Evolutionary conservation across 129 eudicot species (phyloP), one percentile per base, ranked within the genome.

Genomic region (Logfia minima): DNA sequence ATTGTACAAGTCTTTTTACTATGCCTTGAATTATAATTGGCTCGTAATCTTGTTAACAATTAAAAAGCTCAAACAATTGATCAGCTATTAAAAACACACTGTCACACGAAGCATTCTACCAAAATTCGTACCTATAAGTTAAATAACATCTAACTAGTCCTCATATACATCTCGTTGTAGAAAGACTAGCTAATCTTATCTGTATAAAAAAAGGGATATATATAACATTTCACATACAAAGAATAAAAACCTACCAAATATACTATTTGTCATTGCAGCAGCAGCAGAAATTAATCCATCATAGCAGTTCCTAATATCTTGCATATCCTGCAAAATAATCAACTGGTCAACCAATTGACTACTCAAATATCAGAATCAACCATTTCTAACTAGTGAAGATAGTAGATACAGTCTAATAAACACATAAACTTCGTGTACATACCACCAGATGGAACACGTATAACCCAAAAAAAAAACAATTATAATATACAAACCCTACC

Each of bases 281-380:
- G 99, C 97, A n/a, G 97, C 97, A 34, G 96, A 85, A 28, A 94
- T 87, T 74, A 94, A 88, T 77, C 96, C 83, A 68, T 94, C 99
- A 68, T 88, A 89, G 83, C 87, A 91, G 72, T 81, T 76, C 80
- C 96, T 86, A 88, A 94, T 91, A 76, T 91, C 97, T 74, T 87
- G 87, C 89, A 94, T 87, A 86, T 94, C 99, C 99, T 94, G 87
- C 87, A 83, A 86, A 75, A n/a, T 19, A 58, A 58, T 58, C 63
- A 19, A 58, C 26, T 17, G 51, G 55, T 48, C 55, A 48, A 48
- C 18, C 31, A 71, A 55, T 52, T 26, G 29, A 21, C 58, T 5
- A 21, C 18, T 48, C 18, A n/a, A 48, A 48, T 48, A 48, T 32
- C 48, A 41, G 48, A 41, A 13, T 41, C 48, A 41, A 41, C 48